Base-by-base conservation (phyloP, 352 stramenopile genomes). In the Phytopythium delawarense region DNA sequence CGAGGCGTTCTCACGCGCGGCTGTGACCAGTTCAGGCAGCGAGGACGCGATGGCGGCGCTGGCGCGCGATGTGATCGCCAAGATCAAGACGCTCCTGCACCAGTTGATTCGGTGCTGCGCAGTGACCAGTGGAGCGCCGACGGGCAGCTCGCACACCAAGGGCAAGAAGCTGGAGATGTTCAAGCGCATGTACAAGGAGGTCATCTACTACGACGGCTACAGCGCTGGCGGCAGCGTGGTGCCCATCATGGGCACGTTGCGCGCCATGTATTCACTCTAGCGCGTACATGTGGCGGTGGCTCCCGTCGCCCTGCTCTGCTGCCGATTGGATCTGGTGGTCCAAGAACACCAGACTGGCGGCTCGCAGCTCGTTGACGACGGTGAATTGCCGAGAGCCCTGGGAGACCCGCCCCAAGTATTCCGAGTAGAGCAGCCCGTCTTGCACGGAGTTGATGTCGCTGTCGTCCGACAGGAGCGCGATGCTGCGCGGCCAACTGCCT, bases 141-240 rank as follows among this genome's bases (percentile, higher is more conserved):
- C 49, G 25, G 78, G 59, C 34, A 69, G 57, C 37, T 48, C 34
- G 20, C 69, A 71, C 35, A 56, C 64, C 9, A 77, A 76, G 32
- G 64, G 40, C 46, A 81, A 78, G 64, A 87, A 86, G 62, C 65
- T 85, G 0, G 75, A 87, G 4, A 72, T 82, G 60, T 94, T 90
- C 66, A 94, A 94, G 72, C 70, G 74, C 32, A 92, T 94, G 86
- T 94, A 94, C 76, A 89, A 89, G 49, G 80, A 92, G 57, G 76
- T 88, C 40, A 88, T 94, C 51, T 92, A 92, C 64, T 89, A 82
- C 35, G 77, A 84, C 54, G 75, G 70, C 37, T 70, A 70, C 51
- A 78, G 72, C 23, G 66, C 69, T 20, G 59, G 51, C 2, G 39
- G 66, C n/a, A 79, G 68, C 42, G 75, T 88, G 40, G 67, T 78